phyloP scores from a whole-genome alignment of 1,284 basidiomycete genomes.

The Marasmius fiardii region DNA sequence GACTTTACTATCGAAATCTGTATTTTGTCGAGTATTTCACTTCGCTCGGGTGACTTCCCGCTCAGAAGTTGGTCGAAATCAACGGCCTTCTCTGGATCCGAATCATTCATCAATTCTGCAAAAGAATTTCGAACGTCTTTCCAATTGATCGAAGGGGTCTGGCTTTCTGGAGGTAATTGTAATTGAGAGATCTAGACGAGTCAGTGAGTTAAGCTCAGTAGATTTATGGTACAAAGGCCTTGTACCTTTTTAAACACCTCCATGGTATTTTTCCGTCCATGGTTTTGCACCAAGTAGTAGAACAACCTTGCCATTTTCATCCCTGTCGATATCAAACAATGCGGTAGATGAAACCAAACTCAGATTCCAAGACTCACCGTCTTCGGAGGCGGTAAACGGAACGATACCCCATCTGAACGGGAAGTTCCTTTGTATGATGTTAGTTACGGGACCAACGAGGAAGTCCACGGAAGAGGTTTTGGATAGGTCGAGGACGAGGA shows the following conservation, averaged over 20 bases:
- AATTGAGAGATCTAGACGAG: conserved; percentile 32
- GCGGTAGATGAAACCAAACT: background rate
- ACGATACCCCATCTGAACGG: conserved; percentile 85
- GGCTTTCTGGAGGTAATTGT: conserved; percentile 27
- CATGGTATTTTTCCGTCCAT: conserved; percentile 62
- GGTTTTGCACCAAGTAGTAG: conserved; percentile 61
- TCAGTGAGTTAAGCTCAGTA: background rate
- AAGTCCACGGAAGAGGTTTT: conserved; percentile 57
- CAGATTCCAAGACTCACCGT: conserved; percentile 36
- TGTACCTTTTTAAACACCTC: conserved; percentile 54
- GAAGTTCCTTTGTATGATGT: conserved; percentile 68
- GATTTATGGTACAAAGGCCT: conserved; percentile 14
- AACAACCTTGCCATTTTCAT: conserved; percentile 70
- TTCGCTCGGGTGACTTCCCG: conserved; percentile 19
- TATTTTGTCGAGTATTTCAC: background rate
- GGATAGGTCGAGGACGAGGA: conserved; percentile 79
- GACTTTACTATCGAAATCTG: conserved; percentile 34
- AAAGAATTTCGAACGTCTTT: conserved; percentile 39
- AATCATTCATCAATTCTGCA: conserved; percentile 26
- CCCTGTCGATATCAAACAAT: conserved; percentile 35
- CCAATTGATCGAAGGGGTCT: conserved; percentile 42
- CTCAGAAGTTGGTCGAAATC: conserved; percentile 41
- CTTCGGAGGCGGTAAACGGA: conserved; percentile 61
- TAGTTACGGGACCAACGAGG: conserved; percentile 58
- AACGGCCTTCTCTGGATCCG: conserved; percentile 13